Evolutionary conservation across 2,329 filamentous ascomycete genomes (phyloP).

Genomic region (Hypoxylon sp.): DNA sequence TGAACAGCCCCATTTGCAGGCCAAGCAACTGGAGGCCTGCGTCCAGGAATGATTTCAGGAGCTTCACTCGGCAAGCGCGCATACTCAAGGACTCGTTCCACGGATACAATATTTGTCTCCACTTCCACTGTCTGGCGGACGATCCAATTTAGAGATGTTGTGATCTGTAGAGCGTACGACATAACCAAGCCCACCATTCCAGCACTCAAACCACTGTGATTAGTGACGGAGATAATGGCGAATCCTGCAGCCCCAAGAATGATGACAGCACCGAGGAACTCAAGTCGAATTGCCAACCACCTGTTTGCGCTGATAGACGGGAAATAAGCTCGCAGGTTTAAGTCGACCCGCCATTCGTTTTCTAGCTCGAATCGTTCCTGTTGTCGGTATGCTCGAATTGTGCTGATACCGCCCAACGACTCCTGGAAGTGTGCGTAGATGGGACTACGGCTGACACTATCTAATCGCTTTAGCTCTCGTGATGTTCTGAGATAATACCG

Average conservation of each 20-base stretch:
- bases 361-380: slow-evolving; percentile 89
- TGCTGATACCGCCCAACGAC: slow-evolving; percentile 92
- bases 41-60: slow-evolving; percentile 90
- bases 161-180: slow-evolving; percentile 98
- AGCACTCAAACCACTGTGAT: slow-evolving; percentile 72
- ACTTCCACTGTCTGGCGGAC: slow-evolving; percentile 98
- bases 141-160: slow-evolving; percentile 98
- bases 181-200: slow-evolving; percentile 93
- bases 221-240: slow-evolving; percentile 83
- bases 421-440: slow-evolving; percentile 99
- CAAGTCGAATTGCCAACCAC: slow-evolving; percentile 94
- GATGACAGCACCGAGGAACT: slow-evolving; percentile 95
- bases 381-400: slow-evolving; percentile 94
- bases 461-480: slow-evolving; percentile 93
- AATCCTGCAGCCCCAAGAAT: slow-evolving; percentile 90
- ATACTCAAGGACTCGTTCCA: slow-evolving; percentile 97
- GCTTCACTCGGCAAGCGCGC: slow-evolving; percentile 92
- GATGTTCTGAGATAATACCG: slow-evolving; percentile 97
- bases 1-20: slow-evolving; percentile 89
- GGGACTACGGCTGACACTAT: slow-evolving; percentile 94
- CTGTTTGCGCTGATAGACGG: slow-evolving; percentile 94
- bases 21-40: slow-evolving; percentile 90
- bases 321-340: slow-evolving; percentile 94
- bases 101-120: slow-evolving; percentile 99
- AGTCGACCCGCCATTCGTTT: slow-evolving; percentile 97